Base-by-base conservation (phyloP, 2,329 filamentous ascomycete species). In the Penicillium capsulatum region DNA sequence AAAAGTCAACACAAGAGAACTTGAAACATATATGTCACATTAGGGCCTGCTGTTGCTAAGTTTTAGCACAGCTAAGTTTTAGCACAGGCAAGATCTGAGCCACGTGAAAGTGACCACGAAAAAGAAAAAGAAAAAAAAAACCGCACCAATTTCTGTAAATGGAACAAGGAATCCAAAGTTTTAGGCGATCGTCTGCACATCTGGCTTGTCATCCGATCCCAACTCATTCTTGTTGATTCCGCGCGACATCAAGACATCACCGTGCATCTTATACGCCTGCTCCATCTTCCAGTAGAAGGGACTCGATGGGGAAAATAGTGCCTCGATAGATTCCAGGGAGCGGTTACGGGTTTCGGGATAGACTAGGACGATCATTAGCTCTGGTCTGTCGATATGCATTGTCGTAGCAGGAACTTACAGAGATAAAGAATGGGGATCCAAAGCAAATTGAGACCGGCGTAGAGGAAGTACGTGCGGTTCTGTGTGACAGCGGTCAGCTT, bases 261-360 rank as follows among this genome's bases (percentile, higher is more conserved):
- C 60, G 35, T 62, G 58, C 31, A 58, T 42, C 11, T 48, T 47
- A 36, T 69, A 71, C 4, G 63, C 62, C 29, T 58, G 47, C 44
- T 71, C 68, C 70, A 74, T 74, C 15, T 68, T 59, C 60, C 65
- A 66, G 36, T 53, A 62, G 42, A 73, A 72, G 7, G 69, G 64
- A 44, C 66, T 72, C 10, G 63, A 45, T n/a, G 64, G 67, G 3
- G 70, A 68, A 52, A 77, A 77, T 28, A 77, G 60, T 1, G 66
- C 60, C 24, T 75, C 68, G 28, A 75, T 74, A 2, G 70, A 72
- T 46, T 76, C 74, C 3, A 76, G 61, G 4, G 71, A 73, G 13
- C 72, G 64, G 34, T 64, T 61, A 2, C 65, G 56, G 1, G 75
- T 79, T 51, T 80, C 77, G 0, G 76, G 76, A 34, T 73, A 76